Percentiles rank a stretch among this genome's conserved stretches.
Evolutionary conservation across 2,329 filamentous ascomycete species (phyloP).

Genomic region (Sporothrix brunneoviolacea): DNA sequence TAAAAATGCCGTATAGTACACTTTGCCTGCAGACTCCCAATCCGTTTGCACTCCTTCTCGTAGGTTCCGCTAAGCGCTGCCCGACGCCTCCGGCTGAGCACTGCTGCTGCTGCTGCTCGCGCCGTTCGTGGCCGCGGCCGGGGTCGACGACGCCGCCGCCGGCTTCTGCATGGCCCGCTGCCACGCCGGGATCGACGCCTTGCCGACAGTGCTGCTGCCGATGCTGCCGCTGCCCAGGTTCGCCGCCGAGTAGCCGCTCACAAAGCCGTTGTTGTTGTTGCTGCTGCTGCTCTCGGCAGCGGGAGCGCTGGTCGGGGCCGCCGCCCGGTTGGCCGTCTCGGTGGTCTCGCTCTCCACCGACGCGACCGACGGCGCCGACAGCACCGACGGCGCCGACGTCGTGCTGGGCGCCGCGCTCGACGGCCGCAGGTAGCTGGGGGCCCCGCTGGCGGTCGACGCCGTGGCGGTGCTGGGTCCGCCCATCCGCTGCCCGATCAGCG

Average conservation of each 20-base stretch:
- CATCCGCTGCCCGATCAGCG: conserved; percentile 64
- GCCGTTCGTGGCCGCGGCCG: neutral
- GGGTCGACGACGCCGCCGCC: conserved; percentile 39
- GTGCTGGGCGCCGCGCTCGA: conserved; percentile 19
- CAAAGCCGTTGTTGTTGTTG: conserved; percentile 18
- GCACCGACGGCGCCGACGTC: conserved; percentile 17
- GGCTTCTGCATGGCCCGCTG: conserved; percentile 67
- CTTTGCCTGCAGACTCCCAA: neutral
- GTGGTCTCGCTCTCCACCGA: conserved; percentile 15
- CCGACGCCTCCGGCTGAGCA: conserved; percentile 3
- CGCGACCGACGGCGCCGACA: conserved; percentile 14
- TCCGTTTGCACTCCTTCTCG: too few species aligned
- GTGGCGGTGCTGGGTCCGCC: conserved; percentile 23
- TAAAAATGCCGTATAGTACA: conserved; percentile 1
- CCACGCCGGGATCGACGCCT: conserved; percentile 72
- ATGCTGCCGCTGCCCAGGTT: conserved; percentile 20
- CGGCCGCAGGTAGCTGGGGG: conserved; percentile 25
- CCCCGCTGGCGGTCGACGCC: neutral
- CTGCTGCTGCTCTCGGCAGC: conserved; percentile 16
- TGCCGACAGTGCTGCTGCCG: conserved; percentile 33
- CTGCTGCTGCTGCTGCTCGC: conserved; percentile 3
- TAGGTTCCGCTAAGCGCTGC: conserved; percentile 14
- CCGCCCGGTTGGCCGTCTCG: conserved; percentile 20
- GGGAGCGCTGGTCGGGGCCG: conserved; percentile 11
- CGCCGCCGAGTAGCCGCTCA: conserved; percentile 9